Base-by-base conservation (phyloP, 179 eudicot genomes). In the Vitellaria paradoxa region DNA sequence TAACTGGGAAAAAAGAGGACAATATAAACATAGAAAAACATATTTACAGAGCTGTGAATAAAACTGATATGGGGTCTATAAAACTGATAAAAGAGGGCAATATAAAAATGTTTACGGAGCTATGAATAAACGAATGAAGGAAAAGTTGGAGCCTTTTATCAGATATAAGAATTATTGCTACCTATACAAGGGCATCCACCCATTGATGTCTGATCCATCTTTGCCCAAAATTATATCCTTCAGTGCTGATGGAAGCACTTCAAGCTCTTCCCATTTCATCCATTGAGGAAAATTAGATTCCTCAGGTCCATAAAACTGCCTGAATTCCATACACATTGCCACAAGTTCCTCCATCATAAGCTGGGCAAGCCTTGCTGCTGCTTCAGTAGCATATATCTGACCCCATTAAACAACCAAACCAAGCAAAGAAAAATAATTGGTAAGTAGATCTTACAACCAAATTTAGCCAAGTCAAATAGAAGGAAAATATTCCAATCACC, bases 331-430 rank as follows among this genome's bases (percentile, higher is more conserved):
- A 79, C 93, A 91, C 98, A 90, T 86, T 17, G 84, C 71, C 68
- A 95, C 81, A 84, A 95, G 92, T 72, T 95, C 98, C 84, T 91
- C 91, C 91, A 91, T 95, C 91, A 91, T 83, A 52, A 95, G 89
- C 76, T 89, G 87, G 68, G 96, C 98, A 52, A 93, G 82, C 81
- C 86, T 89, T 76, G 80, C 82, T 14, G 97, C 86, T 56, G 90
- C 97, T 82, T 95, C 97, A 81, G 96, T 95, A 40, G 89, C 96
- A 81, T 93, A 95, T 72, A 93, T 83, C 99, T 91, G 78, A 61
- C 76, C 69, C 37, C 74, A 73, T 15, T 30, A 21, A 74, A 17
- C 26, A 77, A 72, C 40, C 72, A 80, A 52, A 30, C 55, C 55
- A 69, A 45, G 12, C 20, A 64, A 15, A 61, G 59, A 49, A 70